Evolutionary conservation across 176 grass and related monocot species (phyloP), one percentile per base, ranked within the genome.

Genomic region (Aechmea fasciata): DNA sequence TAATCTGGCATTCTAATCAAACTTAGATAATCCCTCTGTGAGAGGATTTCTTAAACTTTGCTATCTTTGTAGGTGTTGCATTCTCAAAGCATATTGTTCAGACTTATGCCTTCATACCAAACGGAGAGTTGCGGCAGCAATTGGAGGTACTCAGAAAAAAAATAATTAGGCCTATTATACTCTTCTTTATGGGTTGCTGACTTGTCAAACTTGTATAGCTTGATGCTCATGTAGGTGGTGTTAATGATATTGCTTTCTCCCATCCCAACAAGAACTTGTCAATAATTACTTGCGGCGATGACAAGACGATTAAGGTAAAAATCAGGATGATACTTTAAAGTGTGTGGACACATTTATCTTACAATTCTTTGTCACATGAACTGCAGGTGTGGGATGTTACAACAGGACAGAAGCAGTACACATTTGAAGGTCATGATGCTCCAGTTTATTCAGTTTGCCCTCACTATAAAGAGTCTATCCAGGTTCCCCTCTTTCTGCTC

Each of bases 51-150:
- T 41, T 41, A 41, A 41, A 41, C 13, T 72, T 68, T 68, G n/a
- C 78, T 73, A 61, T 69, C 53, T 67, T 81, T 47, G 13, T 82
- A 99, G 95, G 90, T 88, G 90, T 99, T 83, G 90, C 95, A 49
- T 99, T 99, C 64, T 99, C 95, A 66, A 99, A 99, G 82, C 95
- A 99, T 83, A 85, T 99, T 73, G 95, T 99, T 74, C 95, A 99
- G 75, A 90, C 87, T 1, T 99, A 99, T 57, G 77, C 80, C 48
- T 99, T 94, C 1, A 78, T 81, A 70, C 80, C 85, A 72, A 94
- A 90, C 77, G 90, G 90, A 76, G 95, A 99, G 11, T 72, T 99
- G 48, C 78, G 95, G 14, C 95, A 84, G 53, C 95, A 99, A 84
- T 80, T 84, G 69, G 95, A 99, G 95, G 95, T 99, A 77, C 52